Evolutionary conservation across 2,329 filamentous ascomycete species (phyloP).

Genomic region (Xylaria sp.): DNA sequence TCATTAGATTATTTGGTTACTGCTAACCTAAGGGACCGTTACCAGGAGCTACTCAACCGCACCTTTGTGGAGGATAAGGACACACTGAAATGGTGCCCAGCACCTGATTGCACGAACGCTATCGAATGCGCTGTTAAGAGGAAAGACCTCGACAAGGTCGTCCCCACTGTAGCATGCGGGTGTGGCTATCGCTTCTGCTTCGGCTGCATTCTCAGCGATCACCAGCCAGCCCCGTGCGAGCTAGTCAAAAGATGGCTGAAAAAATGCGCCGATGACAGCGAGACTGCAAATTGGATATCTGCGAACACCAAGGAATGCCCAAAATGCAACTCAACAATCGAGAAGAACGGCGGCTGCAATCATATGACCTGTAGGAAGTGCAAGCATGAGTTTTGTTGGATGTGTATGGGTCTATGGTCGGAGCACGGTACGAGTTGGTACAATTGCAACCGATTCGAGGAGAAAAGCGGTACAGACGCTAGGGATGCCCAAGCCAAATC

Average conservation of each 20-base stretch:
- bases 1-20: slow-evolving; percentile 80
- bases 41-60: slow-evolving; percentile 83
- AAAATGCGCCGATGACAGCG: slow-evolving; percentile 97
- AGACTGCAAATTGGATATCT: slow-evolving; percentile 99
- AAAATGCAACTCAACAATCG: slow-evolving; percentile 93
- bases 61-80: slow-evolving; percentile 98
- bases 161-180: slow-evolving; percentile 85
- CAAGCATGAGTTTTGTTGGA: slow-evolving; percentile 78
- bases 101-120: slow-evolving; percentile 94
- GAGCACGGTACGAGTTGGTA: slow-evolving; percentile 99
- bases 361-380: slow-evolving; percentile 49
- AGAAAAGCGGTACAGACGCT: slow-evolving; percentile 90
- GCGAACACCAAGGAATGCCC: slow-evolving; percentile 99
- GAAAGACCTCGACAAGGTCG: slow-evolving; percentile 81
- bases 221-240: slow-evolving; percentile 89
- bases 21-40: slow-evolving; percentile 63
- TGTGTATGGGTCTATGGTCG: slow-evolving; percentile 99
- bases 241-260: slow-evolving; percentile 96
- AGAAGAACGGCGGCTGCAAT: slow-evolving; percentile 76
- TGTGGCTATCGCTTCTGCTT: slow-evolving; percentile 94
- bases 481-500: slow-evolving; percentile 91
- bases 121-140: slow-evolving; percentile 87
- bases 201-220: slow-evolving; percentile 86
- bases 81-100: slow-evolving; percentile 94
- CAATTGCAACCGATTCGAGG: slow-evolving; percentile 97